A percentile compares a stretch with the other conserved stretches of the same genome.
phyloP scores from a whole-genome alignment of 78 protist genomes.

The Corallochytrium limacisporum region DNA sequence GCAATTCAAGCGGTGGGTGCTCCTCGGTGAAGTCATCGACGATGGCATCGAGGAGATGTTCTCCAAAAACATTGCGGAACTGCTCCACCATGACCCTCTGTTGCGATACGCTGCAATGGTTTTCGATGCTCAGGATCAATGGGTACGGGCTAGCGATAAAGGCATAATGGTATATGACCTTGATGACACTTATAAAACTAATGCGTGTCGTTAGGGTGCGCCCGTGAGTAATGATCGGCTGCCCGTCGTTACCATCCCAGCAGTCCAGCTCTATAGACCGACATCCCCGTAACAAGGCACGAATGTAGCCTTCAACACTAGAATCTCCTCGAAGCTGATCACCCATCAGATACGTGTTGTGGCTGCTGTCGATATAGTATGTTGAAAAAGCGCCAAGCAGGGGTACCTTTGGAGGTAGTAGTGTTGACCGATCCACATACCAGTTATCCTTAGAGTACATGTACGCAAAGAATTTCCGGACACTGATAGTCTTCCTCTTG shows the following conservation, averaged over 20 bases:
- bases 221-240: conserved; percentile 2
- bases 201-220: conserved; percentile 21
- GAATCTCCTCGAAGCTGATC: conserved; percentile 20
- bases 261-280: conserved; percentile 16
- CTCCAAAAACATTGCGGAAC: too few relatives aligned
- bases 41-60: too few relatives aligned
- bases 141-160: conserved; percentile 59
- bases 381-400: too few relatives aligned
- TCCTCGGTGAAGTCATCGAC: too few relatives aligned
- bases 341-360: conserved; percentile 9
- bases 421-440: too few relatives aligned
- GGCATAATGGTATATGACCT: conserved; percentile 35
- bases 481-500: too few relatives aligned
- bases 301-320: conserved; percentile 6
- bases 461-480: too few relatives aligned
- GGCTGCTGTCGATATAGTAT: too few relatives aligned
- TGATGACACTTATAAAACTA: conserved; percentile 39
- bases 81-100: too few relatives aligned
- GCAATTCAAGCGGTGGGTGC: too few relatives aligned
- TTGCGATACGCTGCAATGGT: conserved; percentile 28
- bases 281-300: conserved; percentile 7
- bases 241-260: conserved; percentile 11
- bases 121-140: conserved; percentile 63
- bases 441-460: too few relatives aligned
- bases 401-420: too few relatives aligned